phyloP scores from a whole-genome alignment of 164 flowering plant genomes.

The Annona squamosa region DNA sequence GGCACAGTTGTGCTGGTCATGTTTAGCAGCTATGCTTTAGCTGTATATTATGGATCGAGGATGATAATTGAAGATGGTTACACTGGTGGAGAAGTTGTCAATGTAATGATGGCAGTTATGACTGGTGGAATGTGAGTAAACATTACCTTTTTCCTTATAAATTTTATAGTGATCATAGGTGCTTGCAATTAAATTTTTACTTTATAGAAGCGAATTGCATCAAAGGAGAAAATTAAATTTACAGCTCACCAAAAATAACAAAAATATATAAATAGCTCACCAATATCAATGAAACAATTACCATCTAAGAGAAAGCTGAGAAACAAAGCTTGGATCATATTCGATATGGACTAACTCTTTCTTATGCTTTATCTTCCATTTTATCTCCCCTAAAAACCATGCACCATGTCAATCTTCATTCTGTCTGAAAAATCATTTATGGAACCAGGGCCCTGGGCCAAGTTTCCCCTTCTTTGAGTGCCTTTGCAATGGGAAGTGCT shows the following conservation, averaged over 20 bases:
- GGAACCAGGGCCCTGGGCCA: constrained; percentile 50
- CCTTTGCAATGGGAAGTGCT: constrained; percentile 66
- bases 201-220: not conserved
- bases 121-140: constrained; percentile 55
- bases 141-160: not conserved
- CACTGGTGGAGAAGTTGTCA: constrained; percentile 53
- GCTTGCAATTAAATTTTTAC: not conserved
- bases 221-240: not conserved
- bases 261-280: too few relatives aligned
- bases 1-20: constrained; percentile 26
- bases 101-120: constrained; percentile 45
- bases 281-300: too few relatives aligned
- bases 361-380: not conserved
- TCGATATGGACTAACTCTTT: not conserved
- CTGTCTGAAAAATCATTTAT: constrained; percentile 5
- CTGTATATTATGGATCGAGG: constrained; percentile 55
- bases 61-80: constrained; percentile 48
- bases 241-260: not conserved
- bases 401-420: too few relatives aligned
- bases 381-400: not conserved
- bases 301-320: too few relatives aligned
- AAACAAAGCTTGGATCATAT: not conserved
- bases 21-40: constrained; percentile 45
- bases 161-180: not conserved
- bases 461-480: constrained; percentile 43